Base-by-base conservation (phyloP, 2,329 filamentous ascomycete genomes). In the Apiospora phragmitis region DNA sequence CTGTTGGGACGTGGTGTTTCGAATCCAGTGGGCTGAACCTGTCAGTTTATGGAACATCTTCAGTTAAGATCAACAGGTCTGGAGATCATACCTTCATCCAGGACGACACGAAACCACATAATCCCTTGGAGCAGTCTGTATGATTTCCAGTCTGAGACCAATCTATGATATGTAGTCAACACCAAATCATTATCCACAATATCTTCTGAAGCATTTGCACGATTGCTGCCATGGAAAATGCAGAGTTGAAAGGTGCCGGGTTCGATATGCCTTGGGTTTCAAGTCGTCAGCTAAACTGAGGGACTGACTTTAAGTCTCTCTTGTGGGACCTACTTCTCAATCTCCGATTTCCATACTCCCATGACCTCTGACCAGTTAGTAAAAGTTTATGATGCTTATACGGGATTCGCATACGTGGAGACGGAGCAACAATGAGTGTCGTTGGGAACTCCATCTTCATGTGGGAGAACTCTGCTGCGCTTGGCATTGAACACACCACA, bases 21-120 rank as follows among this genome's bases (percentile, higher is more conserved):
- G 65, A 24, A 71, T 71, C 68, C 68, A 70, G 29, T 71, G 70
- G 6, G 70, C 70, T 71, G n/a, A 8, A 4, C 2, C 35, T 4
- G n/a, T 35, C n/a, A 35, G 29, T 65, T 3, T 41, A 1, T 12
- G 32, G 14, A 32, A 32, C 3, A 29, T 29, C 4, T 35, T 8
- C 4, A 4, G 8, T 35, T 4, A 8, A 35, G 35, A 8, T 18
- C 11, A 41, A 8, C 4, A 18, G 42, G 42, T 18, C 12, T 2
- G 16, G 16, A 4, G 3, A 68, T 62, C 29, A 68, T 41, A 65
- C 68, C 66, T 49, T 68, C 66, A 32, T 68, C 66, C 0, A 68
- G 9, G 21, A 68, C 66, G 4, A 68, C 41, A 24, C 66, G 66
- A 43, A 45, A 68, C 66, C 66, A 68, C 26, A n/a, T 32, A 14